A percentile compares a stretch with the other conserved stretches of the same genome.
phyloP scores from a whole-genome alignment of 768 basidiomycete species.

The Calvatia gigantea region DNA sequence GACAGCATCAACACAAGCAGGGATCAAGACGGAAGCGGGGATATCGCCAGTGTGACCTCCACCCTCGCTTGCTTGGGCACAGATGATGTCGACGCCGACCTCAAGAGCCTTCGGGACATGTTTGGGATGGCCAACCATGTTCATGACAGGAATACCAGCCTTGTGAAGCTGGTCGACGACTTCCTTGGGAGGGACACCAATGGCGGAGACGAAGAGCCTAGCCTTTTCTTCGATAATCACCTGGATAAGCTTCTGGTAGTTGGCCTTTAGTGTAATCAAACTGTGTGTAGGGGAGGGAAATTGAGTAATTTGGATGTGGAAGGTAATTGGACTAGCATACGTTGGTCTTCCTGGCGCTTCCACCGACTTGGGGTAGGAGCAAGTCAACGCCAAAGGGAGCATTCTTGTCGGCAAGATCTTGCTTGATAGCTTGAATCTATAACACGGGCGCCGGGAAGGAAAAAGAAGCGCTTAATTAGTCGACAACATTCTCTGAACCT shows the following conservation, averaged over 20 bases:
- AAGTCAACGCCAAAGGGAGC: conserved; percentile 91
- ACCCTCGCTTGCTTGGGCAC: conserved; percentile 91
- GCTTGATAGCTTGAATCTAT: conserved; percentile 73
- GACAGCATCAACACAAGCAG: conserved; percentile 83
- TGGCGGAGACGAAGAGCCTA: conserved; percentile 85
- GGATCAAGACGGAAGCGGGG: conserved; percentile 83
- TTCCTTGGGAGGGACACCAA: conserved; percentile 81
- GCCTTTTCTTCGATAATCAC: conserved; percentile 93
- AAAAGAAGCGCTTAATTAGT: conserved; percentile 15
- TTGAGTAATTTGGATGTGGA: not conserved
- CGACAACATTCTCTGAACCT: not conserved
- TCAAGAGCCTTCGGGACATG: conserved; percentile 79
- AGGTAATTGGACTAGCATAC: conserved; percentile 35
- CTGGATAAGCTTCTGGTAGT: conserved; percentile 75
- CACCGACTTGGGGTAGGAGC: conserved; percentile 83
- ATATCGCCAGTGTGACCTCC: conserved; percentile 87
- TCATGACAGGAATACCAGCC: conserved; percentile 87
- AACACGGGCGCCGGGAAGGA: conserved; percentile 14
- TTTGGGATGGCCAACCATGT: conserved; percentile 96
- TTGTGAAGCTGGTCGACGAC: conserved; percentile 80
- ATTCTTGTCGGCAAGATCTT: conserved; percentile 65
- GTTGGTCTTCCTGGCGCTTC: conserved; percentile 87
- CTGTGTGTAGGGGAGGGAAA: conserved; percentile 42
- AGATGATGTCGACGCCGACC: conserved; percentile 88
- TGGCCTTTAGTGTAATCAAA: conserved; percentile 89